Conservation (phyloP, 768 basidiomycete genomes). For the Crucibulum laeve region DNA sequence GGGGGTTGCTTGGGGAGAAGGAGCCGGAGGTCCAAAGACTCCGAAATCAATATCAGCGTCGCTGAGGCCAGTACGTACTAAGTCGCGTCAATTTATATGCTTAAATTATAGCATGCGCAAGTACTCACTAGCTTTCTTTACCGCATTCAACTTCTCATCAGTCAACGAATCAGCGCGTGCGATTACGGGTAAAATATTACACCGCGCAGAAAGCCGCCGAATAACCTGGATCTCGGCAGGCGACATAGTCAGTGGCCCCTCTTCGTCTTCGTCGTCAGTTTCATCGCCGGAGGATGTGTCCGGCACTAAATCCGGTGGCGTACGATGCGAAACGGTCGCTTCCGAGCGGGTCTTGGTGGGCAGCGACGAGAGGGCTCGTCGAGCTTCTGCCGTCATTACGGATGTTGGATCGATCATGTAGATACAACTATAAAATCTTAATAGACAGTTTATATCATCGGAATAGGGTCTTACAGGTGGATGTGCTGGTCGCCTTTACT, state of each 20-base stretch:
- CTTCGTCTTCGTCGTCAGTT: conserved; percentile 44
- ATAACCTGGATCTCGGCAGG: conserved; percentile 79
- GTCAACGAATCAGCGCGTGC: conserved; percentile 81
- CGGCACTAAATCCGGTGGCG: conserved; percentile 49
- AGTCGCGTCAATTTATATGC: background rate
- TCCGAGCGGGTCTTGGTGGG: conserved; percentile 63
- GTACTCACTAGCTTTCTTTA: conserved; percentile 57
- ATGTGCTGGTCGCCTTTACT: conserved; percentile 89
- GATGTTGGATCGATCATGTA: conserved; percentile 81
- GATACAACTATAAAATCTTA: conserved; percentile 53
- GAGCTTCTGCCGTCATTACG: conserved; percentile 51
- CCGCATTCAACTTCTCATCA: conserved; percentile 63
- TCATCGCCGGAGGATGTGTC: conserved; percentile 51
- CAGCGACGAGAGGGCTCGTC: conserved; percentile 42
- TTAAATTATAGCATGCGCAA: too few species aligned
- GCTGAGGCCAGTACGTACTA: conserved; percentile 60
- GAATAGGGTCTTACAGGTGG: conserved; percentile 59
- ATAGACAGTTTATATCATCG: background rate
- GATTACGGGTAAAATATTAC: conserved; percentile 80
- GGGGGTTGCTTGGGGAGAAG: conserved; percentile 18
- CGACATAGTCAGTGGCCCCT: conserved; percentile 58
- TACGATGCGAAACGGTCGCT: conserved; percentile 51
- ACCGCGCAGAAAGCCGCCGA: conserved; percentile 64
- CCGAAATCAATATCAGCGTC: conserved; percentile 73
- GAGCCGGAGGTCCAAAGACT: conserved; percentile 55